Evolutionary conservation across 495 filamentous ascomycete genomes (phyloP), one percentile per base, ranked within the genome.

Genomic region (Parathielavia appendiculata): DNA sequence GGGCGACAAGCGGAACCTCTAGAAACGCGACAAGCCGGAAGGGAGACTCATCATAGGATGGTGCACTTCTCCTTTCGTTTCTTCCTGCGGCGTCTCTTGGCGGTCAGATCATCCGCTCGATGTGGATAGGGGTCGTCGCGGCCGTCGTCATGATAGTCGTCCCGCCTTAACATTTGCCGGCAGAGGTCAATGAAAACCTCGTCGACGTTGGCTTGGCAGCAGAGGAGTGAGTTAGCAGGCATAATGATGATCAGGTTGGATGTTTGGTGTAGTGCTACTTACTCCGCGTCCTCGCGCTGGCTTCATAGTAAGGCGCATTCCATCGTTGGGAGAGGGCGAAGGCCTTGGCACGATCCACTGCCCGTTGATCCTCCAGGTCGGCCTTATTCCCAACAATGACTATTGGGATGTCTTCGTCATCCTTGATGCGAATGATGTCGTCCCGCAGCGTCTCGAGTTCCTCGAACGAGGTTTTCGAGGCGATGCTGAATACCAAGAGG

Each of bases 331-430:
- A 90, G 52, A 97, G 78, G n/a, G 82, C 74, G 69, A 97, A 96
- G 19, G 91, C 93, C 58, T 85, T 86, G 44, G 86, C 81, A 19
- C 91, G 84, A 20, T 89, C 86, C 30, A 98, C 91, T 17, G 82
- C 82, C 36, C 93, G 86, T 66, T 96, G 89, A 66, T 96, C 91
- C 73, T 95, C 91, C 13, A 98, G 83, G 66, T 98, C 93, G 32
- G 87, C 90, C 72, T 98, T 98, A 78, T 98, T 98, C 62, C 93
- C 93, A 35, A 97, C 92, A 46, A 98, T 92, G 26, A 98, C 93
- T 56, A 98, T 86, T 30, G 93, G 93, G 10, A 97, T 85, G 49
- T 84, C 86, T 57, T 89, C 86, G 71, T 96, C 90, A 69, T 96
- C 91, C 75, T 97, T 98, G 72, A 97, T 96, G 55, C 91, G 90